These are phyloP conservation scores for Diplodia intermedia DNA, from an alignment of 2,329 filamentous ascomycete genomes.

Conservation along the genomic window DNA sequence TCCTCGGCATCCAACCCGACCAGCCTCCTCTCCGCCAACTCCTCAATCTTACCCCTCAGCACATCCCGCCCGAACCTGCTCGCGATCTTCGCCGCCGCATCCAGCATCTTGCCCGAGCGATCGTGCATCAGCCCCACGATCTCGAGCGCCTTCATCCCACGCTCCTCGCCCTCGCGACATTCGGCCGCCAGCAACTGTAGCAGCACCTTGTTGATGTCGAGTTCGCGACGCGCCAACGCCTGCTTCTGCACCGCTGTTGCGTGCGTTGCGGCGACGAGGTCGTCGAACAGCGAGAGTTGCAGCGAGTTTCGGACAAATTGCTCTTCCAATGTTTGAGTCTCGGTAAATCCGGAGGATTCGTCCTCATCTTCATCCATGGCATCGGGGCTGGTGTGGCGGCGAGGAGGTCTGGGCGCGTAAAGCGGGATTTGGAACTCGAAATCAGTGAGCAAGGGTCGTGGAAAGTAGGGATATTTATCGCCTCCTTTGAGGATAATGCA, in stretches of 20 bases:
- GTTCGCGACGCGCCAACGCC: constrained; percentile 72
- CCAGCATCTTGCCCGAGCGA: constrained; percentile 84
- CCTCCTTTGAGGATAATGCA: constrained; percentile 98
- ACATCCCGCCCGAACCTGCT: constrained; percentile 81
- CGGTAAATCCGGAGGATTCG: constrained; percentile 45
- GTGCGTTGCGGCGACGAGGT: constrained; percentile 73
- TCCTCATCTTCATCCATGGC: constrained; percentile 41
- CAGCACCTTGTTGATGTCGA: constrained; percentile 88
- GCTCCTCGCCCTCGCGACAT: constrained; percentile 90
- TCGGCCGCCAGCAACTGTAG: constrained; percentile 88
- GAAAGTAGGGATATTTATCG: constrained; percentile 92
- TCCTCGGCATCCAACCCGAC: constrained; percentile 64
- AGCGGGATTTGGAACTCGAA: constrained; percentile 91
- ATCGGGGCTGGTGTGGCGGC: constrained; percentile 49
- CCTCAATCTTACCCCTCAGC: constrained; percentile 87
- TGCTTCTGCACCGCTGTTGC: constrained; percentile 69
- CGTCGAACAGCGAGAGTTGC: constrained; percentile 74
- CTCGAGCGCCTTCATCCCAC: constrained; percentile 93
- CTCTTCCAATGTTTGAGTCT: constrained; percentile 76
- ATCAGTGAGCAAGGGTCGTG: constrained; percentile 85
- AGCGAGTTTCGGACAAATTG: constrained; percentile 77
- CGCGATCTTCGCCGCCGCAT: constrained; percentile 89
- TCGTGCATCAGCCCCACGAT: constrained; percentile 87
- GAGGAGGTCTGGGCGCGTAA: constrained; percentile 53
- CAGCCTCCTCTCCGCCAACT: constrained; percentile 75